Conservation (phyloP, 2,329 filamentous ascomycete genomes). For the Diplocarpon rosae region DNA sequence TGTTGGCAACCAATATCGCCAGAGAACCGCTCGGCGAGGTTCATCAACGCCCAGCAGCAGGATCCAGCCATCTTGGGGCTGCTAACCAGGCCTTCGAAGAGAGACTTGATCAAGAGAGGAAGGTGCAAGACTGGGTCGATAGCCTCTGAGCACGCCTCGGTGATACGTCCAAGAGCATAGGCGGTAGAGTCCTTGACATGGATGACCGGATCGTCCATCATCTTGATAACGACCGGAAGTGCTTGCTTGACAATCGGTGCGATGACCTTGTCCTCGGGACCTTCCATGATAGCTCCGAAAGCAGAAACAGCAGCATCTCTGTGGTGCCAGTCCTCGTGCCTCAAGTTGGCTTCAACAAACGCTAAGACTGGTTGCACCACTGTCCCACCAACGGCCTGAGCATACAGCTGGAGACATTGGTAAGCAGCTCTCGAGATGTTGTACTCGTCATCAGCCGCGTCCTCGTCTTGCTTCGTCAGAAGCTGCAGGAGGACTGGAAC, state of each 20-base stretch:
- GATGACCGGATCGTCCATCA: conserved; percentile 82
- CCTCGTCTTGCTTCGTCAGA: conserved; percentile 94
- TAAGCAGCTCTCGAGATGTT: conserved; percentile 92
- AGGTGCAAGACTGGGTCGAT: conserved; percentile 80
- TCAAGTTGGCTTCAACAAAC: conserved; percentile 87
- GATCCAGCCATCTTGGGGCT: conserved; percentile 95
- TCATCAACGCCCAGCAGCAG: conserved; percentile 99
- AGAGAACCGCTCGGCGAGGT: conserved; percentile 89
- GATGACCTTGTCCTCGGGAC: conserved; percentile 82
- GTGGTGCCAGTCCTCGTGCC: conserved; percentile 85
- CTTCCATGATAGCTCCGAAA: conserved; percentile 98
- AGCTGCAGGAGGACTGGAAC: conserved; percentile 82
- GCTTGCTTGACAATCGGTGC: conserved; percentile 95
- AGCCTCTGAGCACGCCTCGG: conserved; percentile 81
- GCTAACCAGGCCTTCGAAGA: conserved; percentile 83
- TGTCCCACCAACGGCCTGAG: conserved; percentile 76
- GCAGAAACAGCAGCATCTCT: conserved; percentile 93
- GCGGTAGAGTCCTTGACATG: conserved; percentile 94
- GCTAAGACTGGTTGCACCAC: conserved; percentile 78
- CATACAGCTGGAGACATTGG: conserved; percentile 90
- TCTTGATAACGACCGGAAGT: conserved; percentile 75
- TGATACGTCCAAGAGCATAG: conserved; percentile 91
- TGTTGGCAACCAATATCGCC: conserved; percentile 66
- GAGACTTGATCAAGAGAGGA: conserved; percentile 70
- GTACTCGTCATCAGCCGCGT: conserved; percentile 94